Evolutionary conservation across 345 rosid genomes (phyloP), one percentile per base, ranked within the genome.

Genomic region (Salix caprea): DNA sequence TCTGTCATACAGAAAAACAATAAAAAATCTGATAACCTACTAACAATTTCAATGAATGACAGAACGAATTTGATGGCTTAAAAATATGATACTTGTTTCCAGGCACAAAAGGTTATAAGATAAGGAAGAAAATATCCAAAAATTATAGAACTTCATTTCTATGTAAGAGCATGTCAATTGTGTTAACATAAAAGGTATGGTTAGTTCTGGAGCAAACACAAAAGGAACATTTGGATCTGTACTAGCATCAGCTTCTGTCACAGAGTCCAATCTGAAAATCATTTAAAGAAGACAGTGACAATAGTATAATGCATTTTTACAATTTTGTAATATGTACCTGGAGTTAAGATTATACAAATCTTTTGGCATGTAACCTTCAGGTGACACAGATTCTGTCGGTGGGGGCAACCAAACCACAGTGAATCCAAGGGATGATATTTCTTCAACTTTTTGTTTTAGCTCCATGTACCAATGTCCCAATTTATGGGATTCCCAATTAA

Each of bases 331-430:
- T 18, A 74, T 16, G 68, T 84, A 93, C 99, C 97, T 92, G 81
- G 97, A 95, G 85, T 90, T 90, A 85, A 95, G 85, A 82, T 93
- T 91, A 72, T 90, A 95, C 76, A 92, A 85, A 79, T 95, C 99
- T 83, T 72, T 91, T 30, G 99, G 99, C 99, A 95, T 93, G 88
- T 95, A 95, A 28, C 99, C 99, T 93, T 95, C 97, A 81, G 96
- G 97, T 77, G 99, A 93, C 83, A 93, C 97, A 26, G 99, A 95
- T 78, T 95, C 97, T 52, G 99, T 93, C 9, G 99, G 97, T 36
- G 99, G 97, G 67, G 99, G 99, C 78, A 93, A 81, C 99, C 99
- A 95, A 75, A 93, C 76, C 73, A 95, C 87, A 42, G 96, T 90
- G 75, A 95, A 93, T 24, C 99, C 99, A 77, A 95, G 86, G 37